phyloP scores from a whole-genome alignment of 371 early-diverging fungal genomes.

The Apophysomyces trapeziformis region DNA sequence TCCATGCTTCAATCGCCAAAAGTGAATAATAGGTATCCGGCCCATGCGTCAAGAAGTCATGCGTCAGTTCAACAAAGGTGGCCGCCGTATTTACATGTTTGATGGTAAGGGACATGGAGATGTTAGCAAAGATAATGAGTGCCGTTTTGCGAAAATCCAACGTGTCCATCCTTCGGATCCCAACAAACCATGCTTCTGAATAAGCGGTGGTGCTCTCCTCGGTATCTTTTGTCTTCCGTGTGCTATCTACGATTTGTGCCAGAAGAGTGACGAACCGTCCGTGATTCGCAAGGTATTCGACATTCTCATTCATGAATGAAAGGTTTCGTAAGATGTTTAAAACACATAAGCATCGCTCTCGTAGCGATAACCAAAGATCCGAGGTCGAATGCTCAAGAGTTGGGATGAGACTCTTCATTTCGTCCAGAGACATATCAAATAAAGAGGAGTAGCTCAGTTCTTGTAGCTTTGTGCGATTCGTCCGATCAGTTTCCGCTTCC shows the following conservation, averaged over 20 bases:
- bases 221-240: slow-evolving; percentile 12
- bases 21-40: slow-evolving; percentile 64
- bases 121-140: slow-evolving; percentile 57
- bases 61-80: slow-evolving; percentile 47
- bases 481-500: not conserved
- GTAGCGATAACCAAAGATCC: slow-evolving; percentile 48
- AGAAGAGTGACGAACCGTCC: slow-evolving; percentile 54
- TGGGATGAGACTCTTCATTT: slow-evolving; percentile 59
- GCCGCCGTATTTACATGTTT: slow-evolving; percentile 38
- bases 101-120: slow-evolving; percentile 47
- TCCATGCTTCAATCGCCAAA: slow-evolving; percentile 60
- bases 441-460: slow-evolving; percentile 46
- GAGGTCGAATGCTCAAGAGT: slow-evolving; percentile 44
- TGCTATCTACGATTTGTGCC: slow-evolving; percentile 23
- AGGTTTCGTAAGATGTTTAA: slow-evolving; percentile 66
- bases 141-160: slow-evolving; percentile 65
- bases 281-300: slow-evolving; percentile 61
- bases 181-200: slow-evolving; percentile 48
- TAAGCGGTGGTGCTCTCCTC: slow-evolving; percentile 28
- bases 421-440: slow-evolving; percentile 62
- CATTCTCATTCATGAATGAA: slow-evolving; percentile 67
- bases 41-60: slow-evolving; percentile 58
- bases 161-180: slow-evolving; percentile 53
- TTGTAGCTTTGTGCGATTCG: not conserved
- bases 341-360: slow-evolving; percentile 53